Percentiles rank a stretch among this genome's conserved stretches.
These are phyloP conservation scores for Phytophthora multivora DNA, from an alignment of 352 stramenopile species.

Conservation along the genomic window DNA sequence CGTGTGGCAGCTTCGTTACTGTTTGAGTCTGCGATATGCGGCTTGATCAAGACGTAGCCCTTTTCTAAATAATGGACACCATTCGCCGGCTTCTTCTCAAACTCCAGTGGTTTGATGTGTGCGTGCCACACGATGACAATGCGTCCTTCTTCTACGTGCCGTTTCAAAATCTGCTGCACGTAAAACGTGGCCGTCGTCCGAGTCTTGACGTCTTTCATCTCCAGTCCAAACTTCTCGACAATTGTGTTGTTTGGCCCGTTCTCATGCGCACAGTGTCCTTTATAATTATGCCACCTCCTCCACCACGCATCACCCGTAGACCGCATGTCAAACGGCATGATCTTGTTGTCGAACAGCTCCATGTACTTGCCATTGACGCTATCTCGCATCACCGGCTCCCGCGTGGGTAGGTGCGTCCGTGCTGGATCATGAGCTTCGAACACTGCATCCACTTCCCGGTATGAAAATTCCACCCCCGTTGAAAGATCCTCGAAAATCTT, in stretches of 20 bases:
- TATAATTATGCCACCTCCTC: slow-evolving; percentile 38
- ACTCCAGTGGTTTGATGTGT: slow-evolving; percentile 58
- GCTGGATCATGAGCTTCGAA: slow-evolving; percentile 26
- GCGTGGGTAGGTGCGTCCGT: slow-evolving; percentile 26
- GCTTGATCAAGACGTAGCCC: slow-evolving; percentile 63
- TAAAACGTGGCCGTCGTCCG: slow-evolving; percentile 54
- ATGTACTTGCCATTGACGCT: slow-evolving; percentile 51
- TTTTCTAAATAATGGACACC: slow-evolving; percentile 53
- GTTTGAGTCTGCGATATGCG: slow-evolving; percentile 18
- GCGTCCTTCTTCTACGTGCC: slow-evolving; percentile 54
- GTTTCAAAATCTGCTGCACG: slow-evolving; percentile 57
- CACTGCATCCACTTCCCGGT: slow-evolving; percentile 36
- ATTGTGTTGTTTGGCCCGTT: slow-evolving; percentile 54
- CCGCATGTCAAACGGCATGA: slow-evolving; percentile 47
- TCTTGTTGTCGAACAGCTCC: slow-evolving; percentile 43
- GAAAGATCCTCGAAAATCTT: slow-evolving; percentile 37
- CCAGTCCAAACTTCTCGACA: slow-evolving; percentile 59
- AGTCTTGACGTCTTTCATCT: slow-evolving; percentile 53
- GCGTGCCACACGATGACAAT: slow-evolving; percentile 67
- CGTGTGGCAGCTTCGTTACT: slow-evolving; percentile 33
- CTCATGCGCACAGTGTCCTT: slow-evolving; percentile 24
- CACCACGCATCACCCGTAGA: slow-evolving; percentile 44
- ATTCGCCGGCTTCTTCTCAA: slow-evolving; percentile 40
- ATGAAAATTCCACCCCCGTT: slow-evolving; percentile 26
- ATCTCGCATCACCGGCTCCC: slow-evolving; percentile 34